Conservation (phyloP, 1,139 yeast genomes). For the Diutina siamensis region DNA sequence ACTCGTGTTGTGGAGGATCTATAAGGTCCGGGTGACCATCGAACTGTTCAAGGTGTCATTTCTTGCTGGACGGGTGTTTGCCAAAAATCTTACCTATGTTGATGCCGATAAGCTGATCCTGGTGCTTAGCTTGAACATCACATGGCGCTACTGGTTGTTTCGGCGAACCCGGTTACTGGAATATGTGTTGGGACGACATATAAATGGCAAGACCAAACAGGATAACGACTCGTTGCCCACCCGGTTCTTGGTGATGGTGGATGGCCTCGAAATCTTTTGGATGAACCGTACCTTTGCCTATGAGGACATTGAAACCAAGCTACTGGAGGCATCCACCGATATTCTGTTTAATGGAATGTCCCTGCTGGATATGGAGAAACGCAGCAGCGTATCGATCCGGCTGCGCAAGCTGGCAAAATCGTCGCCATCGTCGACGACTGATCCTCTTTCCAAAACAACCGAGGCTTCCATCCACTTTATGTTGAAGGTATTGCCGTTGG, state of each 20-base stretch:
- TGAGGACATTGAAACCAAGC: constrained; percentile 44
- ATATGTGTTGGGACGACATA: constrained; percentile 11
- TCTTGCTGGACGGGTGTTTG: constrained; percentile 71
- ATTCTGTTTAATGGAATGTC: too few relatives aligned
- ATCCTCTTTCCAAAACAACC: background rate
- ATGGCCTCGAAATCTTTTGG: constrained; percentile 73
- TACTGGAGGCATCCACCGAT: constrained; percentile 10
- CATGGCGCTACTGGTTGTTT: constrained; percentile 86
- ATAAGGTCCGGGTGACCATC: constrained; percentile 45
- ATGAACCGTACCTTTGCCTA: constrained; percentile 74
- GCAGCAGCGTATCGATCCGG: background rate
- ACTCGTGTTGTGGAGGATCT: constrained; percentile 51
- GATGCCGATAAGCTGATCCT: constrained; percentile 63
- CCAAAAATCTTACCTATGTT: constrained; percentile 62
- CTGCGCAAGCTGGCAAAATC: background rate
- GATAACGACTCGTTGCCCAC: constrained; percentile 43
- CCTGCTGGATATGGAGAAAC: background rate
- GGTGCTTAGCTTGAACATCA: constrained; percentile 56
- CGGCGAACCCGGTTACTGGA: constrained; percentile 38
- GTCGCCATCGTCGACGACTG: background rate
- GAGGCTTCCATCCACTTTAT: constrained; percentile 8
- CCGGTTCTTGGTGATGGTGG: constrained; percentile 45
- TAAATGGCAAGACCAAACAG: constrained; percentile 9
- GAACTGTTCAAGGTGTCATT: constrained; percentile 68
- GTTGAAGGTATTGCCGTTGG: constrained; percentile 44